phyloP scores from a whole-genome alignment of 176 grass and related monocot genomes.

The Miscanthus lutarioriparius region DNA sequence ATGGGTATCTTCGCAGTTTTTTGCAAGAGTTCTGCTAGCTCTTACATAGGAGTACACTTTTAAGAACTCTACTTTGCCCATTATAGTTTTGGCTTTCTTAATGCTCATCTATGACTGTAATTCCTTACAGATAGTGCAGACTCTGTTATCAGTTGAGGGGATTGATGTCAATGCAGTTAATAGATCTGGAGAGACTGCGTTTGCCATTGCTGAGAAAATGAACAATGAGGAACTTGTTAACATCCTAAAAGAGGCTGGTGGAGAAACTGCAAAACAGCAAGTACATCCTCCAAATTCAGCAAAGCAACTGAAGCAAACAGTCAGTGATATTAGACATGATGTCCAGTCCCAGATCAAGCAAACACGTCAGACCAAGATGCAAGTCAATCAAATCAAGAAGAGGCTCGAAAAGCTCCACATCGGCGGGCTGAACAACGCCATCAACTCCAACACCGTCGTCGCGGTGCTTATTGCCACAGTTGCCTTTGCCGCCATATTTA shows the following conservation, averaged over 20 bases:
- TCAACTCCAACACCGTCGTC: conserved; percentile 93
- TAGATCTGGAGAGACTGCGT: conserved; percentile 66
- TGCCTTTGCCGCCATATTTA: conserved; percentile 90
- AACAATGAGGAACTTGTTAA: conserved; percentile 66
- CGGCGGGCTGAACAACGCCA: conserved; percentile 88
- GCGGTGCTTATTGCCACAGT: conserved; percentile 92
- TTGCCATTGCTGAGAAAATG: conserved; percentile 73
- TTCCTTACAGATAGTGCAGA: conserved; percentile 62
- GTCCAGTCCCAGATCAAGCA: conserved; percentile 88
- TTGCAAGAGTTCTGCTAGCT: neutral
- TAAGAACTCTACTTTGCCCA: neutral
- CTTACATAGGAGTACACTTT: neutral
- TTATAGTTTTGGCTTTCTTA: neutral
- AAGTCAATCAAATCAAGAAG: conserved; percentile 81
- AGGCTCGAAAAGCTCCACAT: conserved; percentile 82
- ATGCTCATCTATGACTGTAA: conserved; percentile 37
- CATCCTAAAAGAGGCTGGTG: conserved; percentile 62
- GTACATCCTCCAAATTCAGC: conserved; percentile 58
- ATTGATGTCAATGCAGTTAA: conserved; percentile 78
- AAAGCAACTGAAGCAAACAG: conserved; percentile 91
- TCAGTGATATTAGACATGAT: conserved; percentile 86
- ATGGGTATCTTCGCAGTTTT: neutral
- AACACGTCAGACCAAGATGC: conserved; percentile 77
- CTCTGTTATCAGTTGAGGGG: conserved; percentile 58
- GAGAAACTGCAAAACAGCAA: conserved; percentile 56